Evolutionary conservation across 169 alveolate genomes (phyloP).

Genomic region (Miamiensis avidus): DNA sequence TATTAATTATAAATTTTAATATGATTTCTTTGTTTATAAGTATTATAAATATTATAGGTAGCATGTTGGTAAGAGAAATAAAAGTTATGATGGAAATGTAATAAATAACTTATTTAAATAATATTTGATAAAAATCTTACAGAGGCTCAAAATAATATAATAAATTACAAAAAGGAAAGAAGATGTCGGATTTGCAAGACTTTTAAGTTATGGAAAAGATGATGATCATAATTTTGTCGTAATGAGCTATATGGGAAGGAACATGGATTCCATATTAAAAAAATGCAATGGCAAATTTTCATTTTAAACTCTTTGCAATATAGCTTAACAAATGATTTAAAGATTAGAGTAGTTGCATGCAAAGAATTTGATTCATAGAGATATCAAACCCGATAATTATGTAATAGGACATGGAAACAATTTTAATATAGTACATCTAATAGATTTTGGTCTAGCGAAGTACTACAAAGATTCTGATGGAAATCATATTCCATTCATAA

Average conservation of each 20-base stretch:
- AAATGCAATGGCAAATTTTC: constrained; percentile 51
- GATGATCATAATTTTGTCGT: constrained; percentile 46
- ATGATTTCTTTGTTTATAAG: no score
- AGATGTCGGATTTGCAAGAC: constrained; percentile 18
- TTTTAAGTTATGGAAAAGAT: constrained; percentile 49
- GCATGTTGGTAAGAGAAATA: constrained; percentile 38
- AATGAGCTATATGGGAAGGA: constrained; percentile 45
- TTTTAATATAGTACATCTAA: constrained; percentile 49
- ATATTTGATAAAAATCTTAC: not conserved
- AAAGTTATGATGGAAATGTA: constrained; percentile 38
- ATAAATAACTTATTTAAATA: not conserved
- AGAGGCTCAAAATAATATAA: not conserved
- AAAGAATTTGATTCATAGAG: constrained; percentile 66
- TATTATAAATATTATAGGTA: not conserved
- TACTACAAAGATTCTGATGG: constrained; percentile 51
- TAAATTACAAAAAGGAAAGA: constrained; percentile 21
- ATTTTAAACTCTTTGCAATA: constrained; percentile 46
- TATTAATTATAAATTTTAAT: no score
- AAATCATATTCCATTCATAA: constrained; percentile 48
- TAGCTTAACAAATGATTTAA: constrained; percentile 32
- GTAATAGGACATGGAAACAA: constrained; percentile 51
- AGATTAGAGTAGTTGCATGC: constrained; percentile 65
- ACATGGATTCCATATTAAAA: constrained; percentile 50
- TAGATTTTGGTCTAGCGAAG: constrained; percentile 73
- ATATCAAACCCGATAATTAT: constrained; percentile 74